Base-by-base conservation (phyloP, 495 filamentous ascomycete genomes). In the Zalerion maritima region DNA sequence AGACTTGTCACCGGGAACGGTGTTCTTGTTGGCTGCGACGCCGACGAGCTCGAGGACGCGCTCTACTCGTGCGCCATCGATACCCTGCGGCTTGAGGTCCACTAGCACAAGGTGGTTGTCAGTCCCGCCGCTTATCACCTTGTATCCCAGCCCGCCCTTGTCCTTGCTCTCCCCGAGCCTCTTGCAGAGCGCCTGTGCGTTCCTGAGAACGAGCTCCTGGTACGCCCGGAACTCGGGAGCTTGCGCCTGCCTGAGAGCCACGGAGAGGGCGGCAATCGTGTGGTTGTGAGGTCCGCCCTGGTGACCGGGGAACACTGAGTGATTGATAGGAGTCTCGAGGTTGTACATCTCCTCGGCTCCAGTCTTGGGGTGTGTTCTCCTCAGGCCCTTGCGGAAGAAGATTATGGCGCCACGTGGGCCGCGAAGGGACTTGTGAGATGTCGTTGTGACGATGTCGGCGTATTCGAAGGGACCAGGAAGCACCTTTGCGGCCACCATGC, bases 241-340 rank as follows among this genome's bases (percentile, higher is more conserved):
- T 42, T 91, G 84, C 1, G 89, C 83, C 55, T 97, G 89, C 57
- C 86, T 83, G 17, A 97, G 66, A 2, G 89, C 89, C 2, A 97
- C 89, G 10, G 91, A 69, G 19, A 97, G 67, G 8, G 89, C 91
- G 25, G 87, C 87, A 54, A 97, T 97, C 31, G 89, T 97, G 59
- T 97, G 89, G 60, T 97, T 97, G 66, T 97, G 89, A 8, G 89
- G 89, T 3, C 89, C 89, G 43, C 89, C 89, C 48, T 97, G 89
- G 56, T 97, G 89, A 18, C 91, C 89, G n/a, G 89, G 89, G 67
- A 97, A 97, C 36, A 97, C 91, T 6, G 91, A 94, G 27, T 73
- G 64, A 53, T 97, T 97, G 60, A 97, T 96, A 23, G 85, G 81
- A 38, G 69, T 71, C 58, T 97, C 89, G 26, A 97, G 73, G 43